These are phyloP conservation scores for Bonia amplexicaulis DNA, from an alignment of 176 grass and related monocot species.

Conservation along the genomic window DNA sequence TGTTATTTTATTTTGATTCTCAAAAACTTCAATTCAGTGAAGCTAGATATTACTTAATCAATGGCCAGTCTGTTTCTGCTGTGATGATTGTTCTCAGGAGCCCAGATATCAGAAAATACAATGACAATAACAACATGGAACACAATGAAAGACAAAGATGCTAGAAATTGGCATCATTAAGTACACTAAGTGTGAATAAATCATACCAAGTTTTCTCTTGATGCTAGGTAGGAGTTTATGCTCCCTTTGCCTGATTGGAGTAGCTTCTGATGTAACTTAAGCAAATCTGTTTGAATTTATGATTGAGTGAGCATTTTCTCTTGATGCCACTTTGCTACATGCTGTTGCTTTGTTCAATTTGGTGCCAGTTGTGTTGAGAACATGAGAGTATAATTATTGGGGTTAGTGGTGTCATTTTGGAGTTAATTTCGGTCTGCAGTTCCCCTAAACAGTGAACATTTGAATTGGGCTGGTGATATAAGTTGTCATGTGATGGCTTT, in stretches of 20 bases:
- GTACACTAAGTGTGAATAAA: conserved; percentile 11
- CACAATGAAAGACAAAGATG: neutral
- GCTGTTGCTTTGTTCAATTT: neutral
- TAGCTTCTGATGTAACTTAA: too few relatives aligned
- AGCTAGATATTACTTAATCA: neutral
- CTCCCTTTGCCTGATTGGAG: neutral
- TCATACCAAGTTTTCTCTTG: conserved; percentile 91
- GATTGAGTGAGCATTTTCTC: neutral
- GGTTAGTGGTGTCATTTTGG: neutral
- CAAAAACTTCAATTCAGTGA: neutral
- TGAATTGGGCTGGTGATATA: neutral
- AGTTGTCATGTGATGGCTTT: neutral
- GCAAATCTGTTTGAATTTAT: neutral
- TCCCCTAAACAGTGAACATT: neutral
- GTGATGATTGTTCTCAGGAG: neutral
- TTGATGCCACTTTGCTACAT: neutral
- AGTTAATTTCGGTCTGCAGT: neutral
- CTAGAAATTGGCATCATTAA: neutral
- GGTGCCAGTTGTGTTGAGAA: neutral
- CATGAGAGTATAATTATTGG: neutral
- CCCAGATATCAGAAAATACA: conserved; percentile 23
- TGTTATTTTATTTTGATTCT: neutral
- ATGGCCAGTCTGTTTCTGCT: neutral
- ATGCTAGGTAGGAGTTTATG: neutral
- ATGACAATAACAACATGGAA: conserved; percentile 17